phyloP scores from a whole-genome alignment of 2,329 filamentous ascomycete species.

The Parascedosporium putredinis region DNA sequence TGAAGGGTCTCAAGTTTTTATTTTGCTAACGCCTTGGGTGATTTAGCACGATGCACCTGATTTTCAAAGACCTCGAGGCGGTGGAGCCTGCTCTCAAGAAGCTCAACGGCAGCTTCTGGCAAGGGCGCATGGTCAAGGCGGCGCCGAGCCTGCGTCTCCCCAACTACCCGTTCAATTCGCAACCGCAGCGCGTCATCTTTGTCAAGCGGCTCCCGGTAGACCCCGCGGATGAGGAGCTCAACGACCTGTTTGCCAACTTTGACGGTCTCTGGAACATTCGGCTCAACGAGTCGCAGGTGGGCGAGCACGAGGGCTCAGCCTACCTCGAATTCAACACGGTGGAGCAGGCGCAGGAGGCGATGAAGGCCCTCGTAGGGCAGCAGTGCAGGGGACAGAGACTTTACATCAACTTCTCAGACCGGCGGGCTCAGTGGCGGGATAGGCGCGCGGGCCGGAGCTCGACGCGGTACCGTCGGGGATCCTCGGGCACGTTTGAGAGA shows the following conservation, averaged over 20 bases:
- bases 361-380: constrained; percentile 43
- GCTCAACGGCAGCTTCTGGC: constrained; percentile 10
- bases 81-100: constrained; percentile 7
- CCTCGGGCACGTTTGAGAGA: too few species aligned
- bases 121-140: constrained; percentile 9
- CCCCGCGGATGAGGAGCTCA: constrained; percentile 73
- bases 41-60: constrained; percentile 9
- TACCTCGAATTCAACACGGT: constrained; percentile 70
- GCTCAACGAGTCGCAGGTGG: constrained; percentile 70
- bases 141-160: constrained; percentile 1
- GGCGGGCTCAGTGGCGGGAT: too few species aligned
- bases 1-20: too few species aligned
- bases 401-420: constrained; percentile 50
- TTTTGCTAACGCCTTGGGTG: constrained; percentile 2
- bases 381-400: constrained; percentile 57
- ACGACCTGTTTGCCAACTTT: constrained; percentile 62
- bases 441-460: too few species aligned
- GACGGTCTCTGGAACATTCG: constrained; percentile 64
- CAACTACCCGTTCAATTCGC: not conserved
- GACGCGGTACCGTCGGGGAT: too few species aligned
- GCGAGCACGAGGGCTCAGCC: constrained; percentile 72
- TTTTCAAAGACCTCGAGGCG: constrained; percentile 6
- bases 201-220: constrained; percentile 82
- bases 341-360: constrained; percentile 52
- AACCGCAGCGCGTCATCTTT: constrained; percentile 42